These are phyloP conservation scores for Peronospora belbahrii DNA, from an alignment of 352 stramenopile species.

Conservation along the genomic window DNA sequence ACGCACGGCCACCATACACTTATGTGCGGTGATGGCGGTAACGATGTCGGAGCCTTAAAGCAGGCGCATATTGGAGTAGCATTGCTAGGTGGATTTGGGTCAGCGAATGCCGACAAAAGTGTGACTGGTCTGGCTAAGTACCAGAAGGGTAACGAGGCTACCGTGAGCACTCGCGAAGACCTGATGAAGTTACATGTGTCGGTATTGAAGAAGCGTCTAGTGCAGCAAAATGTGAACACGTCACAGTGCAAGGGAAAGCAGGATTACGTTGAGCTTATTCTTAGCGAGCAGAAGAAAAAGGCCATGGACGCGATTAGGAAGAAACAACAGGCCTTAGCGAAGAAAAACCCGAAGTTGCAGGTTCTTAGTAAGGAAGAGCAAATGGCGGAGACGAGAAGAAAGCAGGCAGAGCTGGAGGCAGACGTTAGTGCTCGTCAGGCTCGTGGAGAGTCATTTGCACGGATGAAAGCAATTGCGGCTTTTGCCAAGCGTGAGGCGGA, in stretches of 20 bases:
- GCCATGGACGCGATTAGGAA: constrained; percentile 52
- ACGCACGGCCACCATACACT: constrained; percentile 87
- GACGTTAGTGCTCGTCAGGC: constrained; percentile 70
- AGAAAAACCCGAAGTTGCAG: constrained; percentile 54
- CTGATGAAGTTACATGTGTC: constrained; percentile 84
- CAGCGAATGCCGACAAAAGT: constrained; percentile 81
- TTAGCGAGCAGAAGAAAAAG: constrained; percentile 56
- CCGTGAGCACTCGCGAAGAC: constrained; percentile 49
- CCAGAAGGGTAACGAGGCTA: constrained; percentile 52
- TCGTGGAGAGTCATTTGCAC: constrained; percentile 80
- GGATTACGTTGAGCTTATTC: constrained; percentile 71
- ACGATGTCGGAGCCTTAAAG: constrained; percentile 95
- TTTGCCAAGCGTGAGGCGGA: constrained; percentile 80
- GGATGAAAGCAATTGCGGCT: constrained; percentile 77
- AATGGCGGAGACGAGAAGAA: constrained; percentile 73
- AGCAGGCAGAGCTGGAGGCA: constrained; percentile 73
- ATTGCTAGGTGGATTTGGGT: constrained; percentile 73
- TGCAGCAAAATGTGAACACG: constrained; percentile 58
- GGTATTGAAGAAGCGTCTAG: constrained; percentile 74
- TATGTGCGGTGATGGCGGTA: constrained; percentile 98
- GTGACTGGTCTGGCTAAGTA: constrained; percentile 71
- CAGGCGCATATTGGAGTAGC: constrained; percentile 86
- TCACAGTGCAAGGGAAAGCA: constrained; percentile 71
- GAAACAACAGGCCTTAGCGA: constrained; percentile 37
- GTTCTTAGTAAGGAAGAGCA: constrained; percentile 77